These are phyloP conservation scores for Podospora australis DNA, from an alignment of 495 filamentous ascomycete genomes.

Conservation along the genomic window DNA sequence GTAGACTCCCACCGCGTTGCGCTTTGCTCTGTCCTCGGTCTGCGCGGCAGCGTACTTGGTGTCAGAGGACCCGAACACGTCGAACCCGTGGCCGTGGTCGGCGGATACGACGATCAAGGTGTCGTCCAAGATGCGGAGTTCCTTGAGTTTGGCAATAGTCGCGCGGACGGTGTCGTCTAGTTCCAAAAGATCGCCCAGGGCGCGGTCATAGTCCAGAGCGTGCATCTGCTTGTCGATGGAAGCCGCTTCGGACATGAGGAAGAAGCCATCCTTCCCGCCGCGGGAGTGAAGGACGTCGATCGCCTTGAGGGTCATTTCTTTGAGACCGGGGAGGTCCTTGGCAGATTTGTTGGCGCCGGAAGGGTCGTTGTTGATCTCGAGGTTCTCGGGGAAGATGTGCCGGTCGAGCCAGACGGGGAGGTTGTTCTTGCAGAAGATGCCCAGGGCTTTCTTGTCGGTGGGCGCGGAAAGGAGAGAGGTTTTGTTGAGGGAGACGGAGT, in stretches of 20 bases:
- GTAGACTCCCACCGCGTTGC: slow-evolving; percentile 62
- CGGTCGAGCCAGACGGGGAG: slow-evolving; percentile 68
- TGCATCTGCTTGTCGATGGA: slow-evolving; percentile 81
- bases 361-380: slow-evolving; percentile 55
- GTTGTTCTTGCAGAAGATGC: slow-evolving; percentile 61
- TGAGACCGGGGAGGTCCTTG: slow-evolving; percentile 62
- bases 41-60: slow-evolving; percentile 56
- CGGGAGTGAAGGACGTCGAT: slow-evolving; percentile 62
- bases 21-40: slow-evolving; percentile 54
- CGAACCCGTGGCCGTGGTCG: slow-evolving; percentile 72
- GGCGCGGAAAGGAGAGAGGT: slow-evolving; percentile 49
- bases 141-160: slow-evolving; percentile 55
- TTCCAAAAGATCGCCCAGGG: slow-evolving; percentile 68
- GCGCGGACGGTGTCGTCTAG: slow-evolving; percentile 67
- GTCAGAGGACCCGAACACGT: slow-evolving; percentile 43
- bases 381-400: slow-evolving; percentile 61
- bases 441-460: slow-evolving; percentile 53
- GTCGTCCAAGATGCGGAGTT: slow-evolving; percentile 51
- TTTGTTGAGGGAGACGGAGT: slow-evolving; percentile 59
- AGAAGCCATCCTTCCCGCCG: slow-evolving; percentile 59
- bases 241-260: slow-evolving; percentile 71
- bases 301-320: slow-evolving; percentile 77
- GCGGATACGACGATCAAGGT: slow-evolving; percentile 67
- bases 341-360: slow-evolving; percentile 52
- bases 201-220: slow-evolving; percentile 65